Conservation (phyloP, 2,329 filamentous ascomycete species). For the Venturia effusa region DNA sequence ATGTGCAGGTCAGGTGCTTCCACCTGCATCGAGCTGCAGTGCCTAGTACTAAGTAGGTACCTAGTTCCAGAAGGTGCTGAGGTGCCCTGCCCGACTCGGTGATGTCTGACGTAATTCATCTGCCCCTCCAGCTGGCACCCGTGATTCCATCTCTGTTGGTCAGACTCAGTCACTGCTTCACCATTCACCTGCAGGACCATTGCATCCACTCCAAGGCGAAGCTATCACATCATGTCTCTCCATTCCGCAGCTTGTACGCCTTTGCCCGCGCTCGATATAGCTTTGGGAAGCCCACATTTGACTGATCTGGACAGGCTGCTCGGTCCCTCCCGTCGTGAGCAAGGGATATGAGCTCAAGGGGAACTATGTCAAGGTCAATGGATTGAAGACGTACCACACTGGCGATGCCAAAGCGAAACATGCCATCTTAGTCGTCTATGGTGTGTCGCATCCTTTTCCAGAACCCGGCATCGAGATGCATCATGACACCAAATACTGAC, state of each 20-base stretch:
- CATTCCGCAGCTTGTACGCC: slow-evolving; percentile 11
- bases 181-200: background rate
- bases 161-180: no score
- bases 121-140: no score
- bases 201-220: background rate
- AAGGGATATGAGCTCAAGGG: slow-evolving; percentile 47
- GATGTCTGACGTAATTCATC: no score
- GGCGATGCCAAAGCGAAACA: slow-evolving; percentile 44
- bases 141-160: no score
- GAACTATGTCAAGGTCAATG: slow-evolving; percentile 47
- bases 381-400: slow-evolving; percentile 52
- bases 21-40: no score
- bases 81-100: no score
- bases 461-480: no score
- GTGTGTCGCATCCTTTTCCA: background rate
- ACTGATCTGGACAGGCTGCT: slow-evolving; percentile 30
- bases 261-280: background rate
- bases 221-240: slow-evolving; percentile 10
- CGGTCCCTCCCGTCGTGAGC: slow-evolving; percentile 36
- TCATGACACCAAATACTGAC: no score
- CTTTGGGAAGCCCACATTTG: background rate
- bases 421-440: slow-evolving; percentile 46
- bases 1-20: no score
- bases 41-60: no score
- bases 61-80: no score